Evolutionary conservation across 2,329 filamentous ascomycete genomes (phyloP).

Genomic region (Helicocarpus griseus): DNA sequence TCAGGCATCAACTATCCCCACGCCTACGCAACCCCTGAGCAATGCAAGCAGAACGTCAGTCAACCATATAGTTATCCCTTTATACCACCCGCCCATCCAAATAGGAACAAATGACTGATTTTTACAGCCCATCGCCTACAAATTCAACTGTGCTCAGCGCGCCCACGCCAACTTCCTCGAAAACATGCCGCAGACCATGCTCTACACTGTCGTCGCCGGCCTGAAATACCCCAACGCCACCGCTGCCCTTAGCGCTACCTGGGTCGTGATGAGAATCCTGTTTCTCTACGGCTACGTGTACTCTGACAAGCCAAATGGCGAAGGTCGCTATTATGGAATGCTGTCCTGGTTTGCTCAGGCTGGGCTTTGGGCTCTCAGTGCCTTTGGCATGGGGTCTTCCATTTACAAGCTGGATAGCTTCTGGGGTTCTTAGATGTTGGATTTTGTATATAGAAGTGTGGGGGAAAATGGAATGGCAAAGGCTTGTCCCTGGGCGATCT

Average conservation of each 20-base stretch:
- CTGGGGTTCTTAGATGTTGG: background rate
- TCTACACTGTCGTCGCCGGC: slow-evolving; percentile 45
- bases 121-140: slow-evolving; percentile 31
- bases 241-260: slow-evolving; percentile 38
- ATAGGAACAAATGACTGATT: background rate
- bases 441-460: background rate
- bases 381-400: slow-evolving; percentile 20
- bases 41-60: slow-evolving; percentile 40
- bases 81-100: background rate
- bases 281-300: slow-evolving; percentile 42
- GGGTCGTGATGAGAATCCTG: slow-evolving; percentile 41
- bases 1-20: slow-evolving; percentile 50
- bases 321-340: slow-evolving; percentile 26
- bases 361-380: slow-evolving; percentile 30
- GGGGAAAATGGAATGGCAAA: too few relatives aligned
- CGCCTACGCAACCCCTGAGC: slow-evolving; percentile 47
- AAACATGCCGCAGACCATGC: slow-evolving; percentile 44
- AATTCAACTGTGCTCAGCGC: slow-evolving; percentile 47
- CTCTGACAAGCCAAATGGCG: slow-evolving; percentile 28
- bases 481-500: too few relatives aligned
- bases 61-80: slow-evolving; percentile 17
- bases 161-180: slow-evolving; percentile 52
- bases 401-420: background rate
- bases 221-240: slow-evolving; percentile 43
- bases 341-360: slow-evolving; percentile 32